Evolutionary conservation across 306 rosid species (phyloP), one percentile per base, ranked within the genome.

Genomic region (Inga oerstediana): DNA sequence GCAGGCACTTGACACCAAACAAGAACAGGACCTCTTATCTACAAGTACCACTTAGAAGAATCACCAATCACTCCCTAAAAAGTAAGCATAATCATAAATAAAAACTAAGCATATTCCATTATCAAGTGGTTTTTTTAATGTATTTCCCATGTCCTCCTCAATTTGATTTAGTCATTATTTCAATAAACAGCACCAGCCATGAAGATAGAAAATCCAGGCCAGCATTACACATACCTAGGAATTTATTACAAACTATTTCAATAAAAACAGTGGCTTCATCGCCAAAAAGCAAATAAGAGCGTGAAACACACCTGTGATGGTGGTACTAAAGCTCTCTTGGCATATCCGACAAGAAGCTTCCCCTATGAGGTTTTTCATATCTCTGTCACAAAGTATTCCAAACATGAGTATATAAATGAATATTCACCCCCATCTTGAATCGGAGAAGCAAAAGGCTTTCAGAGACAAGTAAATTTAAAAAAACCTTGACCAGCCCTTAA

Each of bases 291-390:
- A 58, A 58, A 8, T 58, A 41, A 62, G 35, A 12, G 7, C 52
- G 16, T 39, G 44, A 78, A 83, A 83, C 82, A 87, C 56, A 95
- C 98, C 97, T 56, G 96, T 93, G 85, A 95, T 67, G 69, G 96
- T 83, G n/a, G 96, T 95, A 87, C 99, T 95, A 86, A 93, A 95
- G 81, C 89, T 90, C 87, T 92, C 99, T 85, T 92, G 96, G 91
- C 99, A 95, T 79, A 95, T 95, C 81, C 93, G 37, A 80, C 99
- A 95, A 46, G 89, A 85, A 78, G 98, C 98, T 87, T 93, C 98
- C 70, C 98, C 98, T 62, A 93, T 95, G 89, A 90, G 75, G 89
- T 92, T 95, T 91, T 95, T 95, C 97, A 95, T 91, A 87, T 95
- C 99, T 82, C 96, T 95, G 91, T 61, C 81, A 87, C 83, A 77